Percentiles rank a stretch among this genome's conserved stretches.
phyloP scores from a whole-genome alignment of 306 rosid genomes.

The Castanea mollissima region DNA sequence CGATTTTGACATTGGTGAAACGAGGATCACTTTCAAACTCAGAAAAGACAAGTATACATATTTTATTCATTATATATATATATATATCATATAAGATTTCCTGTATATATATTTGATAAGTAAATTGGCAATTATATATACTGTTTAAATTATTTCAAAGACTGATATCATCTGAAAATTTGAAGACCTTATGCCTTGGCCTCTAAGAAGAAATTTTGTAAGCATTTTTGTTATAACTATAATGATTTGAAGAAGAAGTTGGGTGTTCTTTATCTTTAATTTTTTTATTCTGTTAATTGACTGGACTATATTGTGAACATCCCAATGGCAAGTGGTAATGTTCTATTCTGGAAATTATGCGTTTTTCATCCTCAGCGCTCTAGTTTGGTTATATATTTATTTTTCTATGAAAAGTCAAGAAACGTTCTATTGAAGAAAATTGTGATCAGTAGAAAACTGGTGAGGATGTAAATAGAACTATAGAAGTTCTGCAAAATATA shows the following conservation, averaged over 20 bases:
- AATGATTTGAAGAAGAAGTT: not conserved
- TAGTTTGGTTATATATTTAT: not conserved
- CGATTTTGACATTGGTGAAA: conserved; percentile 69
- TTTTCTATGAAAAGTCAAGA: not conserved
- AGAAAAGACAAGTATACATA: conserved; percentile 68
- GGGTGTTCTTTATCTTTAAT: no score
- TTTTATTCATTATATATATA: not conserved
- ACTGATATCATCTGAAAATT: not conserved
- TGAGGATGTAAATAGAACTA: not conserved
- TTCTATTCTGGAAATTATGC: not conserved
- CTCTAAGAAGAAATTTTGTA: not conserved
- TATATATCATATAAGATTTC: not conserved
- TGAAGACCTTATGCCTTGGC: not conserved
- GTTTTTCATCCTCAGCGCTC: not conserved
- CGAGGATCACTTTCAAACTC: conserved; percentile 84
- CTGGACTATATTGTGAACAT: not conserved
- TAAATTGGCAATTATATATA: not conserved
- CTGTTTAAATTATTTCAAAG: not conserved
- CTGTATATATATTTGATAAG: no score
- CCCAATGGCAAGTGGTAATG: not conserved
- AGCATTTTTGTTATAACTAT: not conserved
- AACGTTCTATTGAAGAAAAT: not conserved
- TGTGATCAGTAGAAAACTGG: not conserved
- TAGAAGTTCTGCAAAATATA: not conserved
- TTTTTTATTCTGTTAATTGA: not conserved